Conservation (phyloP, 2,329 filamentous ascomycete species). For the Alternaria arbusti region DNA sequence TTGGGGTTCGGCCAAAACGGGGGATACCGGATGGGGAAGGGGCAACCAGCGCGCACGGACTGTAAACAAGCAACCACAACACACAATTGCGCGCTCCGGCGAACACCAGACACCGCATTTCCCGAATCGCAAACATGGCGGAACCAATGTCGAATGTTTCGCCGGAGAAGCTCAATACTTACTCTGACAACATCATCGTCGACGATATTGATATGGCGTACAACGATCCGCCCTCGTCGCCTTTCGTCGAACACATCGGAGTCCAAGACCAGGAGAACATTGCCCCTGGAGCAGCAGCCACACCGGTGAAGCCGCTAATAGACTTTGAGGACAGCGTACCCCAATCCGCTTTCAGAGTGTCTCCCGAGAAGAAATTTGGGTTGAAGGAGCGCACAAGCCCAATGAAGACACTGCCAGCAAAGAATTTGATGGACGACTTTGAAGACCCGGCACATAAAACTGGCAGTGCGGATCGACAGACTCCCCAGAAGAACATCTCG, state of each 20-base stretch:
- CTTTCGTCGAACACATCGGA: slow-evolving; percentile 56
- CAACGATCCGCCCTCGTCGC: slow-evolving; percentile 55
- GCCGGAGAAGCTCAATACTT: slow-evolving; percentile 38
- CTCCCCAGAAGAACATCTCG: slow-evolving; percentile 33
- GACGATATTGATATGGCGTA: slow-evolving; percentile 46
- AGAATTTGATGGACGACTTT: slow-evolving; percentile 37
- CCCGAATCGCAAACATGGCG: slow-evolving; percentile 29
- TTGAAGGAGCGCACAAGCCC: slow-evolving; percentile 40
- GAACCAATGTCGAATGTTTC: slow-evolving; percentile 42
- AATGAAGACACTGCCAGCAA: slow-evolving; percentile 36
- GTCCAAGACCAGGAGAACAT: slow-evolving; percentile 48
- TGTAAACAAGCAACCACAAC: slow-evolving; percentile 23
- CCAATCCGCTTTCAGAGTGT: slow-evolving; percentile 42
- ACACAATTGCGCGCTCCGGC: slow-evolving; percentile 10
- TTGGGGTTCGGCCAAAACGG: slow-evolving; percentile 11
- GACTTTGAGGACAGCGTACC: slow-evolving; percentile 35
- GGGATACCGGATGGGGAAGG: slow-evolving; percentile 14
- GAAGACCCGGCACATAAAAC: slow-evolving; percentile 21
- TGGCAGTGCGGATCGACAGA: slow-evolving; percentile 14
- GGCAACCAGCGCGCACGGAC: slow-evolving; percentile 15
- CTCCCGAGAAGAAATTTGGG: slow-evolving; percentile 37
- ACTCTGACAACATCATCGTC: slow-evolving; percentile 21
- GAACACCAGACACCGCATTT: slow-evolving; percentile 18
- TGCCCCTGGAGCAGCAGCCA: slow-evolving; percentile 27
- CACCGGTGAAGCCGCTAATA: slow-evolving; percentile 32